These are phyloP conservation scores for Picea sitchensis DNA, from an alignment of 75 land plant species.

Conservation along the genomic window DNA sequence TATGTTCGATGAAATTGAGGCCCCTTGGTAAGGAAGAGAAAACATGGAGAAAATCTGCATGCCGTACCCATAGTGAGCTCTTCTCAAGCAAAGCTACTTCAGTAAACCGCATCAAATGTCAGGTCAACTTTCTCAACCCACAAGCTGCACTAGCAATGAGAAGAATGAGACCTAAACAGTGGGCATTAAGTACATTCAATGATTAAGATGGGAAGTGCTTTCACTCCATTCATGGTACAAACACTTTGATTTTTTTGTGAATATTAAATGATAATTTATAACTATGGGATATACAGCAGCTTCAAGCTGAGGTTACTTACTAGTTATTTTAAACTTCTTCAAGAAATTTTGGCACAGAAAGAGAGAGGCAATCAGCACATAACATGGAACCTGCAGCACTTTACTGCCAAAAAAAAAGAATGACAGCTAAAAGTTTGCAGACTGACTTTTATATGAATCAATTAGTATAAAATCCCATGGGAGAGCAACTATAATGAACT, in stretches of 20 bases:
- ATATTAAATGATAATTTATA: no score
- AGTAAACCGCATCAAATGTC: background rate
- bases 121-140: constrained; percentile 6
- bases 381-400: background rate
- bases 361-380: background rate
- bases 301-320: background rate
- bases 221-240: background rate
- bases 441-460: background rate
- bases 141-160: constrained; percentile 1
- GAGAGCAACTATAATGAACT: background rate
- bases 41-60: constrained; percentile 60
- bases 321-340: background rate
- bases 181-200: background rate
- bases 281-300: background rate
- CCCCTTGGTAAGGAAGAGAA: constrained; percentile 69
- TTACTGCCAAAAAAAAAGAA: background rate
- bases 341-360: background rate
- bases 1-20: constrained; percentile 71
- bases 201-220: background rate
- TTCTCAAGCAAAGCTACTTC: background rate
- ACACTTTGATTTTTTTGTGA: background rate
- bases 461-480: background rate
- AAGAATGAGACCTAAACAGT: background rate
- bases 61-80: background rate
- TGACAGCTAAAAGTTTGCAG: background rate